phyloP scores from a whole-genome alignment of 2,329 filamentous ascomycete genomes.

The Colletotrichum tabaci region DNA sequence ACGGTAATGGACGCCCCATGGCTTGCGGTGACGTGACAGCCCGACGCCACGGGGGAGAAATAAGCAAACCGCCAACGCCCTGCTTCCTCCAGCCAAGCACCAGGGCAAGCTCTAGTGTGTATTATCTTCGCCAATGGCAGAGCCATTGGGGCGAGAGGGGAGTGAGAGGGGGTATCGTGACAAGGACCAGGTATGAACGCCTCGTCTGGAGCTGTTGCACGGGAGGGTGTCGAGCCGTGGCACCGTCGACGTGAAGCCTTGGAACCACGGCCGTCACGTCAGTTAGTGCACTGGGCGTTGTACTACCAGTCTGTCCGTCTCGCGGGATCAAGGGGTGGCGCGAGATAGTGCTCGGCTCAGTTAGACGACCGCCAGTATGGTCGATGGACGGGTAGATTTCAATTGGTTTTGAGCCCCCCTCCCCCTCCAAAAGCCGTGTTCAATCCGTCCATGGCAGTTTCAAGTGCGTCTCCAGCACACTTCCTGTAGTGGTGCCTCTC shows the following conservation, averaged over 20 bases:
- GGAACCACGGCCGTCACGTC: background rate
- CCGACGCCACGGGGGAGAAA: conserved; percentile 28
- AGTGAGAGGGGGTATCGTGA: background rate
- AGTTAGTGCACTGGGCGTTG: conserved; percentile 1
- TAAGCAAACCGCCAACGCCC: conserved; percentile 21
- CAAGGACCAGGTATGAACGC: conserved; percentile 32
- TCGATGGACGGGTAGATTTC: background rate
- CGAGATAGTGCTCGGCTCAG: background rate
- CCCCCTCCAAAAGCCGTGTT: background rate
- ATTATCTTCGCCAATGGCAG: background rate
- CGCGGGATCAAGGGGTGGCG: background rate
- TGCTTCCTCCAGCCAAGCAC: conserved; percentile 4
- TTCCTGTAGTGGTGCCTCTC: conserved; percentile 18
- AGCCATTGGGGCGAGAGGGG: background rate
- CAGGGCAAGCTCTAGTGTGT: too few relatives aligned
- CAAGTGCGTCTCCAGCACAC: conserved; percentile 38
- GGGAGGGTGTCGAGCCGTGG: conserved; percentile 36
- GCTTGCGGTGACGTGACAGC: conserved; percentile 30
- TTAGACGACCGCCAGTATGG: too few relatives aligned
- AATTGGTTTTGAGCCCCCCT: background rate
- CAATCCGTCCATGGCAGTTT: conserved; percentile 26
- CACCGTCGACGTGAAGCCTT: conserved; percentile 18
- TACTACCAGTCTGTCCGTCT: background rate
- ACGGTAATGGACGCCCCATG: conserved; percentile 4
- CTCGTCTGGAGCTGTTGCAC: conserved; percentile 33